phyloP scores from a whole-genome alignment of 805 yeast species.

The Nakazawaea anatomiae region DNA sequence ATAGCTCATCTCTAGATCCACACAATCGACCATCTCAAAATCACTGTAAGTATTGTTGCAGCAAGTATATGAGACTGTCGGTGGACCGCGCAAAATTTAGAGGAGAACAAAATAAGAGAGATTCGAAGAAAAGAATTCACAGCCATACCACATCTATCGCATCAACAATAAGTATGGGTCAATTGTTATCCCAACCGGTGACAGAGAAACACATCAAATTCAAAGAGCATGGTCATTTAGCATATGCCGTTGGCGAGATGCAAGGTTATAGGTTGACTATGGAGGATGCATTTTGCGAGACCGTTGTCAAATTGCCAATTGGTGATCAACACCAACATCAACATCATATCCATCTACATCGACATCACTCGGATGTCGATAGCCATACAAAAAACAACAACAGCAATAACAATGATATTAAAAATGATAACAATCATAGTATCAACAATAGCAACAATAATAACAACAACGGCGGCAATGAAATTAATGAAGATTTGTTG shows the following conservation, averaged over 20 bases:
- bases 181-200: constrained; percentile 66
- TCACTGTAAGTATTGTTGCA: too few species aligned
- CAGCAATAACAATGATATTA: neutral
- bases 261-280: constrained; percentile 71
- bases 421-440: too few species aligned
- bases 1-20: too few species aligned
- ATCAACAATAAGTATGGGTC: constrained; percentile 47
- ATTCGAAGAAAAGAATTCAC: too few species aligned
- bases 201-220: constrained; percentile 59
- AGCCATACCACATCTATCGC: too few species aligned
- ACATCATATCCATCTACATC: too few species aligned
- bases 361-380: too few species aligned
- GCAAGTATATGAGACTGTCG: too few species aligned
- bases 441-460: neutral
- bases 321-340: neutral
- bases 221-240: constrained; percentile 33
- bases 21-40: too few species aligned
- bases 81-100: too few species aligned
- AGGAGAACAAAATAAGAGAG: too few species aligned
- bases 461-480: neutral
- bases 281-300: constrained; percentile 65
- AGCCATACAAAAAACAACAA: constrained; percentile 1
- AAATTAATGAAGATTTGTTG: neutral
- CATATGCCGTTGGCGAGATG: constrained; percentile 68
- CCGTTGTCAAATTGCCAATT: constrained; percentile 11